These are phyloP conservation scores for Paramecium sexaurelia DNA, from an alignment of 73 alveolate species.

Conservation along the genomic window DNA sequence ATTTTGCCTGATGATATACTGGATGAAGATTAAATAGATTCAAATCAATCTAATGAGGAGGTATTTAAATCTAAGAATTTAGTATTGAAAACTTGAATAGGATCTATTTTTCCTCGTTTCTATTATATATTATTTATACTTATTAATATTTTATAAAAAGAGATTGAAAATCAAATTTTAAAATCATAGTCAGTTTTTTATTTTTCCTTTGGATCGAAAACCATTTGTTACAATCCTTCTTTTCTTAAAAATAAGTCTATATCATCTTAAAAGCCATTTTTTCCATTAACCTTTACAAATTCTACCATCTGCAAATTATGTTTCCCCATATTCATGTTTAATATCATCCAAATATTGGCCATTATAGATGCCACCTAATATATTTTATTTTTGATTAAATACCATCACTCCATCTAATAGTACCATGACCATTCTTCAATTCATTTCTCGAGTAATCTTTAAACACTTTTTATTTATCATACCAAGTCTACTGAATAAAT, in stretches of 20 bases:
- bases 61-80: not conserved
- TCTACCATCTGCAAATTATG: slow-evolving; percentile 12
- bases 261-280: not conserved
- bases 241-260: slow-evolving; percentile 16
- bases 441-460: slow-evolving; percentile 70
- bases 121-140: not conserved
- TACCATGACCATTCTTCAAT: slow-evolving; percentile 53
- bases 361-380: not conserved
- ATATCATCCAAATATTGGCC: slow-evolving; percentile 12
- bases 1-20: slow-evolving; percentile 2
- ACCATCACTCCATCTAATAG: slow-evolving; percentile 39
- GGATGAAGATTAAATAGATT: not conserved
- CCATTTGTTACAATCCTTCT: not conserved
- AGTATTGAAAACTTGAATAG: not conserved
- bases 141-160: not conserved
- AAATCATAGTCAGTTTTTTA: not conserved
- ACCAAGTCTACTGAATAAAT: not conserved
- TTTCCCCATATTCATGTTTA: slow-evolving; percentile 44
- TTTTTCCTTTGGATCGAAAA: not conserved
- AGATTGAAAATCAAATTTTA: not conserved
- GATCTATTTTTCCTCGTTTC: not conserved
- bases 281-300: slow-evolving; percentile 24
- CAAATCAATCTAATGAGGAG: not conserved
- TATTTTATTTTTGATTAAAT: not conserved
- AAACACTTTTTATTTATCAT: not conserved